Percentiles rank a stretch among this genome's conserved stretches.
Conservation (phyloP, 768 basidiomycete genomes). For the Calocera viscosa region DNA sequence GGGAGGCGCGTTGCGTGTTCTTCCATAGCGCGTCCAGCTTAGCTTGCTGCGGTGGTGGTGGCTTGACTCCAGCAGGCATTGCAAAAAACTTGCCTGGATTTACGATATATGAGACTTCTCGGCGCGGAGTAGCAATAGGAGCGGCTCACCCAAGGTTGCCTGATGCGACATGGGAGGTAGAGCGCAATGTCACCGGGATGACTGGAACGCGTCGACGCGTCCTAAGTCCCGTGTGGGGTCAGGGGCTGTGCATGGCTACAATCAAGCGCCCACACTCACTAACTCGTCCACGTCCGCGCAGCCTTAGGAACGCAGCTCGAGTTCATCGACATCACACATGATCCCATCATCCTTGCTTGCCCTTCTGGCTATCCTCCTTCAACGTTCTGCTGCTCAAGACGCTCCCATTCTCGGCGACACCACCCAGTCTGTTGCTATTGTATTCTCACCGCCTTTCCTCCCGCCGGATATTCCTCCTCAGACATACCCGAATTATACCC, state of each 20-base stretch:
- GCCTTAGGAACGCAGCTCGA: background rate
- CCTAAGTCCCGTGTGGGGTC: background rate
- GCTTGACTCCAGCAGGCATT: constrained; percentile 56
- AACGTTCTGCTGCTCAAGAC: background rate
- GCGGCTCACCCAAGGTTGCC: background rate
- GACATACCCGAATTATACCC: constrained; percentile 62
- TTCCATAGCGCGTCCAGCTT: constrained; percentile 65
- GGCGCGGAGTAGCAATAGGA: background rate
- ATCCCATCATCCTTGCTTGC: background rate
- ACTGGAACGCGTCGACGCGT: background rate
- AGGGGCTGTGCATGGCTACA: too few relatives aligned
- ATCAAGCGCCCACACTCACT: too few relatives aligned
- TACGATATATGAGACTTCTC: background rate
- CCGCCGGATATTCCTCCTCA: constrained; percentile 29
- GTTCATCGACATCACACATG: background rate
- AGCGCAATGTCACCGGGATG: background rate
- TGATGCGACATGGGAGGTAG: background rate
- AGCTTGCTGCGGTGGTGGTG: constrained; percentile 66
- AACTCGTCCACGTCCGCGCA: too few relatives aligned
- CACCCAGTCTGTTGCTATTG: constrained; percentile 54
- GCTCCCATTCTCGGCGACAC: constrained; percentile 58
- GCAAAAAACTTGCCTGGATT: constrained; percentile 48
- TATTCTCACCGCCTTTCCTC: constrained; percentile 53
- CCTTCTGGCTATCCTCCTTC: background rate
- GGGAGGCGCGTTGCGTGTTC: background rate